phyloP scores from a whole-genome alignment of 2,329 filamentous ascomycete genomes.

The Colletotrichum incanum region DNA sequence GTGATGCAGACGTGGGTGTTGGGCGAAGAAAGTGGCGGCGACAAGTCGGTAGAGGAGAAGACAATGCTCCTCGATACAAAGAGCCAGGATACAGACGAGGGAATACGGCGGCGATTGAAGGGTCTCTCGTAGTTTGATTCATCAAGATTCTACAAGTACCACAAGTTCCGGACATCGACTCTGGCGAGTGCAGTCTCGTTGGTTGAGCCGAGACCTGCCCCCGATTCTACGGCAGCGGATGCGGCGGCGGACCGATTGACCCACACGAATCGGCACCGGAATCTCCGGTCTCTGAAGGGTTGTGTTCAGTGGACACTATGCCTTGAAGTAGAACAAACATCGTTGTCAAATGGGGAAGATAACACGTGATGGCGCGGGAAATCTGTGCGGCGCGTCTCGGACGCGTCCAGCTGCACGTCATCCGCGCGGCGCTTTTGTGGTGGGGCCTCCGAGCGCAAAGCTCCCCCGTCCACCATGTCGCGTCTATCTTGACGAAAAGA shows the following conservation, averaged over 20 bases:
- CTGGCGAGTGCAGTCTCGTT: neutral
- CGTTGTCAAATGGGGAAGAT: no score
- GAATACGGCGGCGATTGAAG: constrained; percentile 35
- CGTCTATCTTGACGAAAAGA: neutral
- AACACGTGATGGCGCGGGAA: constrained; percentile 14
- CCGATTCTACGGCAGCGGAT: neutral
- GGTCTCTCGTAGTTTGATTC: constrained; percentile 6
- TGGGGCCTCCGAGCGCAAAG: neutral
- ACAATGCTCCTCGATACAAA: constrained; percentile 28
- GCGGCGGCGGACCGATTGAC: neutral
- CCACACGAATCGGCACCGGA: neutral
- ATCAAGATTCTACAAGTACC: neutral
- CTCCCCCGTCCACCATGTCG: neutral
- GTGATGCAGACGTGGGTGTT: constrained; percentile 82
- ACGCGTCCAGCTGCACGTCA: constrained; percentile 16
- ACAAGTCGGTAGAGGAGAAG: constrained; percentile 28
- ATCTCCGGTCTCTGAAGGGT: neutral
- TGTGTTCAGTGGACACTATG: neutral
- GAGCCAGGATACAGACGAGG: constrained; percentile 26
- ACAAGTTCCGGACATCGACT: neutral
- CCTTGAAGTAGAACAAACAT: no score
- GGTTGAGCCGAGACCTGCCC: neutral
- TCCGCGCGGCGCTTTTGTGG: neutral
- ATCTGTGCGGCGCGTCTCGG: neutral
- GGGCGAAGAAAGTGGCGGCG: constrained; percentile 55